These are phyloP conservation scores for Pezicula carpinea DNA, from an alignment of 2,329 filamentous ascomycete species.

Conservation along the genomic window DNA sequence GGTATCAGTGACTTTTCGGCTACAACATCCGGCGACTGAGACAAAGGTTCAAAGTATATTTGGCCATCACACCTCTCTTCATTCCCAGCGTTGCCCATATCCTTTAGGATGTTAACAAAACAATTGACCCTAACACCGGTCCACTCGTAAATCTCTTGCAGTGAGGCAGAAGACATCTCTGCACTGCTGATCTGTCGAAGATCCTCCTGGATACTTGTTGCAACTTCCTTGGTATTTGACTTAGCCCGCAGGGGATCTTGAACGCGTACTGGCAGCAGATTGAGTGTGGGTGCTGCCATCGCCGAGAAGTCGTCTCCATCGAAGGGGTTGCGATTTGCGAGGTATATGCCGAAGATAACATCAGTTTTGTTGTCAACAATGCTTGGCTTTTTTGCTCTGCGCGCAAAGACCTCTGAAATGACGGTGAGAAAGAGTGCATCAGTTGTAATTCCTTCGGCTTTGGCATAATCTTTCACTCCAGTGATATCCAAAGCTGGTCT, in stretches of 20 bases:
- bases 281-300: slow-evolving; percentile 66
- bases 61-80: neutral
- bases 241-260: slow-evolving; percentile 17
- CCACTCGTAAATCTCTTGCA: slow-evolving; percentile 72
- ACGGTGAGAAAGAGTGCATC: slow-evolving; percentile 74
- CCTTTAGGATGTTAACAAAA: slow-evolving; percentile 75
- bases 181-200: slow-evolving; percentile 54
- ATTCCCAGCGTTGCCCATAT: neutral
- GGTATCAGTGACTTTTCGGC: neutral
- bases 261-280: slow-evolving; percentile 69
- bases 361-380: too few relatives aligned
- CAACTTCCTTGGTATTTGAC: slow-evolving; percentile 42
- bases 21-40: neutral
- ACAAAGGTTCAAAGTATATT: neutral
- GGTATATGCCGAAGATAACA: slow-evolving; percentile 72
- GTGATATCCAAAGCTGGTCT: slow-evolving; percentile 42
- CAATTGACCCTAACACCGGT: slow-evolving; percentile 65
- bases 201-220: slow-evolving; percentile 62
- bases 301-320: slow-evolving; percentile 42
- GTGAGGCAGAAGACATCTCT: slow-evolving; percentile 52
- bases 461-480: slow-evolving; percentile 37
- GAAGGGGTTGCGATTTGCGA: slow-evolving; percentile 66
- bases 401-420: slow-evolving; percentile 46
- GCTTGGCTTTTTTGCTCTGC: too few relatives aligned
- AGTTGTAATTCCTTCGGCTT: slow-evolving; percentile 54